phyloP scores from a whole-genome alignment of 2,329 filamentous ascomycete species.

The Cucurbitaria berberidis region DNA sequence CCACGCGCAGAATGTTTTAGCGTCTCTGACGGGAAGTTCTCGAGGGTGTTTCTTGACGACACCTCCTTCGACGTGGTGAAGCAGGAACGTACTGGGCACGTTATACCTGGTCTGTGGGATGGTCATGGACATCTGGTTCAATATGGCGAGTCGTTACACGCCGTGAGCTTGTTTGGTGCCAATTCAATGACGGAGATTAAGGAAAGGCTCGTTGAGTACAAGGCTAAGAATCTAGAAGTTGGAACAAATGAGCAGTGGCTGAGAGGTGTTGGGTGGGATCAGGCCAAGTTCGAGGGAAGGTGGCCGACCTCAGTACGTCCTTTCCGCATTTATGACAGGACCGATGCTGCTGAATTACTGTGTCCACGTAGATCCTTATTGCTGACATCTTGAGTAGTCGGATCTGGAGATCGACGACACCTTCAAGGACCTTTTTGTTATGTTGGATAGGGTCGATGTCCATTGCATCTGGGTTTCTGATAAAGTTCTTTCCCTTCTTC shows the following conservation, averaged over 20 bases:
- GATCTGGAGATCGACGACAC: constrained; percentile 61
- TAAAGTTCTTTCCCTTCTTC: constrained; percentile 66
- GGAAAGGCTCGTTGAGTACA: constrained; percentile 59
- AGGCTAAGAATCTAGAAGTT: constrained; percentile 56
- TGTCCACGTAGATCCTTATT: background rate
- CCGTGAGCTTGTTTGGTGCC: constrained; percentile 68
- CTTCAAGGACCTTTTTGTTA: constrained; percentile 66
- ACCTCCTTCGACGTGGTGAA: constrained; percentile 41
- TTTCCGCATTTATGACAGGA: background rate
- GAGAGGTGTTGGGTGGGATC: constrained; percentile 73
- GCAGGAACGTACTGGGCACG: constrained; percentile 56
- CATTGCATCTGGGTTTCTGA: constrained; percentile 74
- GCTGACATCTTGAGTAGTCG: constrained; percentile 47
- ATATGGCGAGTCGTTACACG: constrained; percentile 71
- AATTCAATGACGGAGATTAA: constrained; percentile 63
- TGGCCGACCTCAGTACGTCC: constrained; percentile 67
- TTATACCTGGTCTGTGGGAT: constrained; percentile 73
- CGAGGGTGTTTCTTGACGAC: constrained; percentile 52
- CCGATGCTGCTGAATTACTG: background rate
- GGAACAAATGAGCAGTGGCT: constrained; percentile 67
- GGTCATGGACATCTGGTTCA: constrained; percentile 71
- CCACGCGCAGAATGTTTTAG: constrained; percentile 61
- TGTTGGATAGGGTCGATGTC: constrained; percentile 73
- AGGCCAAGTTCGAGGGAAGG: constrained; percentile 65
- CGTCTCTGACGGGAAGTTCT: constrained; percentile 60